Evolutionary conservation across 2,329 filamentous ascomycete species (phyloP), one percentile per base, ranked within the genome.

Genomic region (Pseudogymnoascus sp.): DNA sequence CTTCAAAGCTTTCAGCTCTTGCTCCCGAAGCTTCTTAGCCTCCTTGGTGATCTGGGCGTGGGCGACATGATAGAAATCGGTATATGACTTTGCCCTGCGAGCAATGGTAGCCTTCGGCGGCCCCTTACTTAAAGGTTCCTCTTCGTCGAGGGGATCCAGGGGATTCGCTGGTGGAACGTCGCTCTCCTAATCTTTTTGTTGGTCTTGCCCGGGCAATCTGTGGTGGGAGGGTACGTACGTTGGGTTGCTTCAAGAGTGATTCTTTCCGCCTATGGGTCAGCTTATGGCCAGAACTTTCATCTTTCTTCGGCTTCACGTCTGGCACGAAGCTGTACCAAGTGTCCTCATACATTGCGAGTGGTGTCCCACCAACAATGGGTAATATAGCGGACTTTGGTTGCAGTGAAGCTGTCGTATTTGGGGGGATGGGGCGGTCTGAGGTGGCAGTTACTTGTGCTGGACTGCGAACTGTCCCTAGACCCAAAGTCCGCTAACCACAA

Each of bases 281-380:
- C 58, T 75, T 70, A 62, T 79, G 76, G 33, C 69, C 70, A 40
- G 79, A 76, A 25, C 77, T 74, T 45, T 77, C 69, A n/a, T 76
- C 75, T 64, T 77, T 77, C 68, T 79, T 82, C 66, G 80, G 76
- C 63, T 81, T 76, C 61, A 82, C 75, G 61, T 87, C 84, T 27
- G 88, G 83, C 66, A 89, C 84, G 71, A 90, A 87, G 72, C 82
- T 90, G 76, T 92, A 91, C 89, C 89, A 93, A 31, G 88, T 86
- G 74, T 93, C 89, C 75, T 93, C 89, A 74, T 90, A 90, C 88
- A 91, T 92, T 67, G 67, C 77, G 58, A 29, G 36, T 35, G 29
- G 48, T 33, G 33, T 55, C 12, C 29, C 48, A 55, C 48, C 48
- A 55, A 33, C 48, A 55, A 55, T 55, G 27, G 48, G 29, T 9